Base-by-base conservation (phyloP, 2,329 filamentous ascomycete genomes). In the Exophiala sp. region DNA sequence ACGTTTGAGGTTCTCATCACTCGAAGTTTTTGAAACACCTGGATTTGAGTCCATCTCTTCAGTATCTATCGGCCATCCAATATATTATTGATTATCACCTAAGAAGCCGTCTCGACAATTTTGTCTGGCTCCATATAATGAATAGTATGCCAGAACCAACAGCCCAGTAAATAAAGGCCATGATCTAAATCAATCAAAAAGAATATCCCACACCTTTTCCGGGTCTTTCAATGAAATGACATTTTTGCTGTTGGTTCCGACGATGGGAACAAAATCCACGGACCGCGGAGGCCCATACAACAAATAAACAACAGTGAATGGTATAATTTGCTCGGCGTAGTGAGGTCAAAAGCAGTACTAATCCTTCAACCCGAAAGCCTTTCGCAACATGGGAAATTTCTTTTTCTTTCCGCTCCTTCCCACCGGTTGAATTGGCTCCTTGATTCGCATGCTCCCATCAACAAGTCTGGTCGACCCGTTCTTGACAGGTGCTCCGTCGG, bases 301-400 rank as follows among this genome's bases (percentile, higher is more conserved):
- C n/a, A n/a, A n/a, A n/a, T n/a, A n/a, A n/a, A n/a, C n/a, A n/a
- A n/a, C n/a, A n/a, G n/a, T n/a, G n/a, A n/a, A n/a, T 34, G 41
- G 43, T 46, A 50, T 47, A 40, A 45, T 54, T 40, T 38, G 16
- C 14, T 18, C 9, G 6, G 34, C 18, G 14, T 11, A 37, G n/a
- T 19, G 13, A 7, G 16, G 34, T 37, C 34, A 18, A 11, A 37
- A 19, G 34, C 34, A 37, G 19, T 37, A 37, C 34, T 37, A 67
- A 41, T 64, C 59, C 35, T 65, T 64, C 52, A 73, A 59, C 18
- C 70, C 68, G 53, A 74, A 70, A 16, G 70, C 71, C 52, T 69
- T 71, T 37, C 70, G 66, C 45, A 74, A 61, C 49, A 68, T 61
- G 7, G 67, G 67, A 45, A 73, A 73, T 49, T 68, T 68, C 57